Evolutionary conservation across 1,139 yeast species (phyloP), one percentile per base, ranked within the genome.

Genomic region (Kurtzmaniella natalensis): DNA sequence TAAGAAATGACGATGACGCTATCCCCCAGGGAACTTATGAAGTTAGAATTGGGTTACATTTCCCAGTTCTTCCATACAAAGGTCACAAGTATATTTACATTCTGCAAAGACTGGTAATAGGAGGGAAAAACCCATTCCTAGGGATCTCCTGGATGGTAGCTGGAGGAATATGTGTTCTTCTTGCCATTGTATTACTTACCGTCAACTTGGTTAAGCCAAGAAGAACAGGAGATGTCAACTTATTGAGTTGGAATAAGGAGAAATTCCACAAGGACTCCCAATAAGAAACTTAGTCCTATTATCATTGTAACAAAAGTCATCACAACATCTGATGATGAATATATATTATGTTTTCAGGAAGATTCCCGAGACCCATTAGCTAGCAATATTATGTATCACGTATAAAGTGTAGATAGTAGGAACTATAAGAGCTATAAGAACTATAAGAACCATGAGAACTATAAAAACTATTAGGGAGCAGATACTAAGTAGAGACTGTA

Each of bases 91-190:
- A 78, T 31, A 58, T 92, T 31, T 86, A 86, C 41, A 50, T 94
- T 25, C 77, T 94, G 8, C 94, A 95, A 24, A 73, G 94, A 47
- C 79, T 94, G 10, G 92, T 81, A 6, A 76, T 87, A 47, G 98
- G 98, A 16, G 97, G 97, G 17, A 81, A 86, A 51, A 92, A 92
- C 57, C 66, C 78, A 36, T 89, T 89, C 51, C 62, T 92, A 47
- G 97, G 98, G 18, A 76, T 87, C 37, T 75, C 88, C 23, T 92
- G 95, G 82, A 76, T 92, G 50, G 94, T 78, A 11, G 94, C 86
- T 17, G 97, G 97, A n/a, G 95, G 88, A 3, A 61, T 89, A n/a
- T 84, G 94, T 49, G 67, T 82, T 35, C 43, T 75, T 1, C 64
- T 85, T 37, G 84, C 84, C 7, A 45, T 80, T 11, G 52, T 69